These are phyloP conservation scores for Aspergillus pseudoglaucus DNA, from an alignment of 2,329 filamentous ascomycete species.

Conservation along the genomic window DNA sequence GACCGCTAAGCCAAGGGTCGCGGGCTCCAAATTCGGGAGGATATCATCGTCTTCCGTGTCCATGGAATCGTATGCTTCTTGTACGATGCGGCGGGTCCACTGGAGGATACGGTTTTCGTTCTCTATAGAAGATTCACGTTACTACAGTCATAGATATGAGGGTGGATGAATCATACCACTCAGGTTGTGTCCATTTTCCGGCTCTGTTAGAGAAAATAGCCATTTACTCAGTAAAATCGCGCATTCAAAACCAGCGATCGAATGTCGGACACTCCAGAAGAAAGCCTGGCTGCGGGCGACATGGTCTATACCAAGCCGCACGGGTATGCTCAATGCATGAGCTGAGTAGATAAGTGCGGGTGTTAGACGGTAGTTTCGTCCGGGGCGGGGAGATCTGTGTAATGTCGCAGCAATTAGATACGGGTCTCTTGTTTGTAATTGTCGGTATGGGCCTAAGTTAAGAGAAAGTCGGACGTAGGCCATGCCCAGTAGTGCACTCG, in stretches of 20 bases:
- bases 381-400: constrained; percentile 51
- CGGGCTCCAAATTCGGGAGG: constrained; percentile 18
- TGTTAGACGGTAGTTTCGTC: constrained; percentile 54
- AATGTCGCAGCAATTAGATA: constrained; percentile 56
- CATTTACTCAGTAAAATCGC: constrained; percentile 40
- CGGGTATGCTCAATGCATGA: constrained; percentile 57
- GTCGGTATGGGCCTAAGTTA: constrained; percentile 55
- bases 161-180: constrained; percentile 15
- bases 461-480: constrained; percentile 28
- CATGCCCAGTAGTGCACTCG: constrained; percentile 24
- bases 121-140: constrained; percentile 9
- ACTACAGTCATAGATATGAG: not conserved
- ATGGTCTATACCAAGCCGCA: constrained; percentile 31
- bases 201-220: constrained; percentile 31
- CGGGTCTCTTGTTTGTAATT: constrained; percentile 60
- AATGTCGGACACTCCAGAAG: constrained; percentile 33
- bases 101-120: constrained; percentile 26
- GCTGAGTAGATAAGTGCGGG: constrained; percentile 62
- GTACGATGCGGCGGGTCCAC: constrained; percentile 27
- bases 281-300: constrained; percentile 32
- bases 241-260: constrained; percentile 30
- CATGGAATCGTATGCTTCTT: constrained; percentile 28
- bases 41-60: constrained; percentile 21
- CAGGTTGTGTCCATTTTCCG: constrained; percentile 18
- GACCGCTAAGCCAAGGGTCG: constrained; percentile 22